Percentiles rank a stretch among this genome's conserved stretches.
Conservation (phyloP, 1,284 basidiomycete species). For the Phellinidium pouzarii region DNA sequence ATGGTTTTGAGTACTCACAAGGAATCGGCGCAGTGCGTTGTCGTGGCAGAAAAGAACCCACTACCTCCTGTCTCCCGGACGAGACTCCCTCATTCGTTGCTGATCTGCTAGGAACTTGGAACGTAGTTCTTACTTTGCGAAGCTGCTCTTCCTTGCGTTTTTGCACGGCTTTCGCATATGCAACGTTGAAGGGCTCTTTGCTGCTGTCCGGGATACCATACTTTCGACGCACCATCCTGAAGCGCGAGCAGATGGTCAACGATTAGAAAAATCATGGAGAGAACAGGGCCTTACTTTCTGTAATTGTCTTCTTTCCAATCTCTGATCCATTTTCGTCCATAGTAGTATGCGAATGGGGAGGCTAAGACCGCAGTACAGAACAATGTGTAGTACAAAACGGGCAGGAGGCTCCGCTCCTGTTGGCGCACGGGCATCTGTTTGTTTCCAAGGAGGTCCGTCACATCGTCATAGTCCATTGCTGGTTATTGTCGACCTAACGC, state of each 20-base stretch:
- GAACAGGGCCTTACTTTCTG: conserved; percentile 43
- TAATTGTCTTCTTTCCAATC: conserved; percentile 49
- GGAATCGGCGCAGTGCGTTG: background rate
- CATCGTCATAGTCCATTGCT: conserved; percentile 14
- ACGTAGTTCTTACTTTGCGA: background rate
- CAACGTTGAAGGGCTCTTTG: conserved; percentile 73
- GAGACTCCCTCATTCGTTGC: background rate
- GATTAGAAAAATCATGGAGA: conserved; percentile 17
- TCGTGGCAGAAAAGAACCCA: background rate
- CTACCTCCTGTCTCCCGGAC: background rate
- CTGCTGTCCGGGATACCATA: conserved; percentile 78
- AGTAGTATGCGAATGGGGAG: background rate
- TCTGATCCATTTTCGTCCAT: background rate
- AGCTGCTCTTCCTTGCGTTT: conserved; percentile 36
- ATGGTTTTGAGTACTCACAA: background rate
- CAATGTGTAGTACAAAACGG: background rate
- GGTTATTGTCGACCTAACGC: conserved; percentile 2
- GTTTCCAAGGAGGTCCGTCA: conserved; percentile 16
- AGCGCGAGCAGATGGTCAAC: conserved; percentile 1
- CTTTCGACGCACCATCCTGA: conserved; percentile 54
- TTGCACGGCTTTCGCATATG: conserved; percentile 60
- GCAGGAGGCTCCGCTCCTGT: conserved; percentile 1
- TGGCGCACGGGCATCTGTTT: conserved; percentile 16
- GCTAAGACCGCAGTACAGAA: background rate
- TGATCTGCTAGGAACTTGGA: background rate